These are phyloP conservation scores for Corylus avellana DNA, from an alignment of 306 rosid genomes.

Conservation along the genomic window DNA sequence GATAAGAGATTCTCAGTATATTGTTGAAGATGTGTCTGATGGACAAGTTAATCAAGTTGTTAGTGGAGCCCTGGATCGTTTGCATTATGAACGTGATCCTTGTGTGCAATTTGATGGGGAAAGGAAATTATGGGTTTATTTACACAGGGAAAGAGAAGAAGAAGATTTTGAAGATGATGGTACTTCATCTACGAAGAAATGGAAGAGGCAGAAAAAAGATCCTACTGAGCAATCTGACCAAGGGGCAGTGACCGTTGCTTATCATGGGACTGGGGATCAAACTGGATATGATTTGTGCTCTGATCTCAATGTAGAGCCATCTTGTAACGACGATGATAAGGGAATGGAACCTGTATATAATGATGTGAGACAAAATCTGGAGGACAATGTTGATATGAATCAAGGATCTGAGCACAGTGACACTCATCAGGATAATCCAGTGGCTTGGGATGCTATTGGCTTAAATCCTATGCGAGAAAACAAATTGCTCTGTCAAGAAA, in stretches of 20 bases:
- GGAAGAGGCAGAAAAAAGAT: conserved; percentile 99
- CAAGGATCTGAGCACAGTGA: conserved; percentile 61
- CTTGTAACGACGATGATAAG: conserved; percentile 65
- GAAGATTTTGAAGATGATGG: conserved; percentile 99
- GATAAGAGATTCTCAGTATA: conserved; percentile 95
- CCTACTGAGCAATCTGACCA: conserved; percentile 75
- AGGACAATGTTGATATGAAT: conserved; percentile 49
- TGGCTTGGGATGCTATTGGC: conserved; percentile 67
- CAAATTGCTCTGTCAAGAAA: conserved; percentile 85
- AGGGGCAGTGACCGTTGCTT: conserved; percentile 76
- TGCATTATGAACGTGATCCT: conserved; percentile 99
- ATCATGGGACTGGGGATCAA: conserved; percentile 64
- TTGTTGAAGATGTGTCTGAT: conserved; percentile 98
- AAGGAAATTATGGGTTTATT: conserved; percentile 96
- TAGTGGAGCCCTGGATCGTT: conserved; percentile 97
- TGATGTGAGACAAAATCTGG: conserved; percentile 54
- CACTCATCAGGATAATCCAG: conserved; percentile 44
- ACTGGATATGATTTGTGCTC: conserved; percentile 75
- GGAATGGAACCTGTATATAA: conserved; percentile 49
- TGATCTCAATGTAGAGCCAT: conserved; percentile 87
- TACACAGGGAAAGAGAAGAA: conserved; percentile 98
- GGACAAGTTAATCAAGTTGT: conserved; percentile 97
- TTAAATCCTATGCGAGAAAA: conserved; percentile 51
- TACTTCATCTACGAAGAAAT: conserved; percentile 97
- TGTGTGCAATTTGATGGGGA: conserved; percentile 98